Base-by-base conservation (phyloP, 192 early-diverging fungal genomes). In the Coemansia sp. region DNA sequence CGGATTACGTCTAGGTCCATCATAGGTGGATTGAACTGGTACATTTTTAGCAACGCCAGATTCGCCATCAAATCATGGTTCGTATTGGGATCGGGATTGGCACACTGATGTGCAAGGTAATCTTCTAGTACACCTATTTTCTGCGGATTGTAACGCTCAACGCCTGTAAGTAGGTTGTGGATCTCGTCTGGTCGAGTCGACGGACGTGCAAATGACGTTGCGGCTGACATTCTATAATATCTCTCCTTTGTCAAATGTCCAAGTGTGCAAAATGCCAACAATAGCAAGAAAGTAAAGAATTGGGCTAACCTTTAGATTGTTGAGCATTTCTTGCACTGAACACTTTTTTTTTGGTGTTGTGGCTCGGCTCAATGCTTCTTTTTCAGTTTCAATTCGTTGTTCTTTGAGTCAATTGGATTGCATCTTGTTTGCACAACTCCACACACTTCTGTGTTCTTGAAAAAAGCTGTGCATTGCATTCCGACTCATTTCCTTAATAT, bases 111-210 rank as follows among this genome's bases (percentile, higher is more conserved):
- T 24, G 77, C 80, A 9, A 97, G 85, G 76, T 95, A 95, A 42
- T 87, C 87, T 74, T 97, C 93, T 6, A 95, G 84, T 22, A 91
- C 83, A 32, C 87, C 84, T 57, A 93, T 85, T 71, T 95, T 95
- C 61, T 91, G 87, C 30, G 92, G 90, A 82, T 97, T 94, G 90
- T 97, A 95, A 68, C 92, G 86, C 76, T 93, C 92, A 32, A 93
- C 90, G 51, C 88, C 89, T 30, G 88, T 88, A 19, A 93, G 87
- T 52, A 93, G 78, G 20, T 78, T 84, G 68, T 91, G 86, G 67
- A 93, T 92, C 56, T 89, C 85, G 53, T 91, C 88, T 33, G 90
- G 89, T 57, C 92, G 88, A 10, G 71, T 68, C 1, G 59, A 19
- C 14, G 75, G 80, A 30, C 77, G 77, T 11, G 59, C 66, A 59